Percentiles rank a stretch among this genome's conserved stretches.
Evolutionary conservation across 495 filamentous ascomycete genomes (phyloP).

Genomic region (Neurospora sp.): DNA sequence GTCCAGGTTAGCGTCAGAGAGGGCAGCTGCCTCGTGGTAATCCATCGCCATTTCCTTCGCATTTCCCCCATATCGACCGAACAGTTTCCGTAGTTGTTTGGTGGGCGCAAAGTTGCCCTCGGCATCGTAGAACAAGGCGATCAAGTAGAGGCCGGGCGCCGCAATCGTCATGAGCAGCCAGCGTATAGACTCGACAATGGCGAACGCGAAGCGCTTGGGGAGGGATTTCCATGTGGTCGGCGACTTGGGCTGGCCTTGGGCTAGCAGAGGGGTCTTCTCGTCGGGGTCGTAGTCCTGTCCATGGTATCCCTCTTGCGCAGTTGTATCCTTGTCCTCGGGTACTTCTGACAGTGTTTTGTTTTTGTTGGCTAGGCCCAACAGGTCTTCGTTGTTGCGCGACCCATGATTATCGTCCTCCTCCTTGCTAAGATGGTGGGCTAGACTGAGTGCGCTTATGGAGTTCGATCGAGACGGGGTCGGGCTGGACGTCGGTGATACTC

Average conservation of each 20-base stretch:
- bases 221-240: conserved; percentile 36
- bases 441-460: conserved; percentile 48
- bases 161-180: conserved; percentile 70
- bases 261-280: conserved; percentile 60
- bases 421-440: conserved; percentile 26
- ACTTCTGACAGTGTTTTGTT: conserved; percentile 23
- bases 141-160: conserved; percentile 68
- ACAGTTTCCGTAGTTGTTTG: conserved; percentile 48
- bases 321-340: conserved; percentile 16
- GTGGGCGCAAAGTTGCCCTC: conserved; percentile 67
- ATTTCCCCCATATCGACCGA: conserved; percentile 33
- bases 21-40: conserved; percentile 24
- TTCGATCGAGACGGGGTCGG: conserved; percentile 53
- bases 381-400: background rate
- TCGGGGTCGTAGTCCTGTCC: conserved; percentile 23
- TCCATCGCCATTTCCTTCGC: conserved; percentile 27
- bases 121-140: conserved; percentile 72
- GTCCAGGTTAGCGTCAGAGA: conserved; percentile 20
- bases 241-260: conserved; percentile 23
- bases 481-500: conserved; percentile 54
- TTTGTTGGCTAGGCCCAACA: conserved; percentile 19
- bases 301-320: background rate
- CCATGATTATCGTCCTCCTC: conserved; percentile 25
- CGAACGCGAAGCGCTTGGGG: conserved; percentile 46
- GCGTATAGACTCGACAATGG: conserved; percentile 55